Evolutionary conservation across 1,139 yeast genomes (phyloP).

Genomic region (Pichia sp.): DNA sequence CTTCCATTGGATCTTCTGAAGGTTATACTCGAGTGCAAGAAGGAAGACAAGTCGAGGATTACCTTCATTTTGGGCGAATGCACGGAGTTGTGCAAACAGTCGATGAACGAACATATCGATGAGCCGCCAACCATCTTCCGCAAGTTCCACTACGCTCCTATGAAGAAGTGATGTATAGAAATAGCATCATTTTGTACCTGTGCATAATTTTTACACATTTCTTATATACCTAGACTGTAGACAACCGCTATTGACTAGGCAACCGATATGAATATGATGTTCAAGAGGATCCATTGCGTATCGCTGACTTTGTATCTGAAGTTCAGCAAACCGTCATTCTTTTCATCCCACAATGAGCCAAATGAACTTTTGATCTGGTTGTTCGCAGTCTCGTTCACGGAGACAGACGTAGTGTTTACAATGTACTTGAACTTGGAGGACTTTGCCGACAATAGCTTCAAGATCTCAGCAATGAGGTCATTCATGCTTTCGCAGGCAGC

Average conservation of each 20-base stretch:
- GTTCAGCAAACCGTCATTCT: conserved; percentile 38
- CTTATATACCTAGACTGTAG: background rate
- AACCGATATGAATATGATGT: conserved; percentile 11
- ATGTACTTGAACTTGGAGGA: conserved; percentile 38
- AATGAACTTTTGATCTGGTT: conserved; percentile 30
- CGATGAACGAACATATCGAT: conserved; percentile 9
- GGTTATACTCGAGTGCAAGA: conserved; percentile 39
- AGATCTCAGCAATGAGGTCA: conserved; percentile 13
- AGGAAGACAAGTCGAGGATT: conserved; percentile 21
- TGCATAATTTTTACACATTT: background rate
- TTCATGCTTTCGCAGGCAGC: background rate
- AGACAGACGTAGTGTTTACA: conserved; percentile 28
- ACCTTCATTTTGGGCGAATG: conserved; percentile 23
- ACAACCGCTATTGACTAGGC: background rate
- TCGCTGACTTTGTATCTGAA: conserved; percentile 20
- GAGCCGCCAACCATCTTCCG: conserved; percentile 11
- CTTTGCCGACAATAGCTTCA: conserved; percentile 29
- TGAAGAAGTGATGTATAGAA: background rate
- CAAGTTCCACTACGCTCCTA: conserved; percentile 14
- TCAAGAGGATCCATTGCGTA: conserved; percentile 12
- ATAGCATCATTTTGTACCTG: background rate
- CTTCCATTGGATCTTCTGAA: conserved; percentile 67
- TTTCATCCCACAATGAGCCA: conserved; percentile 39
- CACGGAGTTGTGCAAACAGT: conserved; percentile 15
- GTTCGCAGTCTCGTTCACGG: conserved; percentile 14